phyloP scores from a whole-genome alignment of 1,284 basidiomycete species.

The Tylopilus sp. region DNA sequence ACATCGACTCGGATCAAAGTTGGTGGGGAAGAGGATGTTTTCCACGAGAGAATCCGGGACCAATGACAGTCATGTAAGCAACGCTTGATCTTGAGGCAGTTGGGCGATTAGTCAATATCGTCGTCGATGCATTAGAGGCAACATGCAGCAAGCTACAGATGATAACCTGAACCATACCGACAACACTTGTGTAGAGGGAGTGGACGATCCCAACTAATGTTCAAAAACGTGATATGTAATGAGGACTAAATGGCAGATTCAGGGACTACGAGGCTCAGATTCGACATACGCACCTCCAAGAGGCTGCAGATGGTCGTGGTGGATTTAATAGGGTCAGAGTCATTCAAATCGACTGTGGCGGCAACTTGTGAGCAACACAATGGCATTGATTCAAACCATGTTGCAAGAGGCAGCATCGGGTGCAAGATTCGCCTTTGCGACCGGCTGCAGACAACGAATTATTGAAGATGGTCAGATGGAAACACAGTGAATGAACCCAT shows the following conservation, averaged over 20 bases:
- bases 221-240: slow-evolving; percentile 5
- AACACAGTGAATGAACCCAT: too few species aligned
- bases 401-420: slow-evolving; percentile 10
- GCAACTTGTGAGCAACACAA: slow-evolving; percentile 13
- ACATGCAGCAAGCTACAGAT: slow-evolving; percentile 14
- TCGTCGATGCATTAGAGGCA: accelerated
- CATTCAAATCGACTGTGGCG: slow-evolving; percentile 7
- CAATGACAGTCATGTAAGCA: slow-evolving; percentile 2
- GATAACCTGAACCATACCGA: background rate
- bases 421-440: slow-evolving; percentile 10
- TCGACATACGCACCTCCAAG: slow-evolving; percentile 2
- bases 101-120: background rate
- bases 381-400: slow-evolving; percentile 13
- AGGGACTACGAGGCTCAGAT: accelerated
- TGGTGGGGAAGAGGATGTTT: slow-evolving; percentile 1
- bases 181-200: background rate
- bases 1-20: background rate
- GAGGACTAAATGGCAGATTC: accelerated
- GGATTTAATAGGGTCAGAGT: slow-evolving; percentile 9
- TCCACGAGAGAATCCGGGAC: slow-evolving; percentile 4
- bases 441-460: too few species aligned
- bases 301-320: slow-evolving; percentile 4
- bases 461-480: too few species aligned
- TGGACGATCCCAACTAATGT: slow-evolving; percentile 5
- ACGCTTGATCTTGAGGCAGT: too few species aligned